Percentiles rank a stretch among this genome's conserved stretches.
Conservation (phyloP, 352 stramenopile species). For the Phytophthora podocarpi region DNA sequence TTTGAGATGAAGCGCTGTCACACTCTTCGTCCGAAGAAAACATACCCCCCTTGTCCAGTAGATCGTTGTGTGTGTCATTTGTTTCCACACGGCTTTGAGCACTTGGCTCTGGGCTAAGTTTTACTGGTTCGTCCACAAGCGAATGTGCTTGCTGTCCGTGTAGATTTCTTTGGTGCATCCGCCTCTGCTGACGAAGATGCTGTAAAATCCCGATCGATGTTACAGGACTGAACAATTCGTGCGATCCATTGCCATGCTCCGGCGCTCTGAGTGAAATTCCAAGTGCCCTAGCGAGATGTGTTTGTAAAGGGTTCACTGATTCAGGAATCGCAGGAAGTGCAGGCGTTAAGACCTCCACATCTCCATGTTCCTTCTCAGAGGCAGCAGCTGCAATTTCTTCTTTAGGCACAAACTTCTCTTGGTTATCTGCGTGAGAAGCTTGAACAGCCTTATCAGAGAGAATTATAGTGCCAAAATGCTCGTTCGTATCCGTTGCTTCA, state of each 20-base stretch:
- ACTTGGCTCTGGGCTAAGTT: background rate
- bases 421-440: constrained; percentile 1
- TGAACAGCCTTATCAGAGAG: constrained; percentile 40
- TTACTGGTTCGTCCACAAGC: background rate
- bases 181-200: constrained; percentile 30
- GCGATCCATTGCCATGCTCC: background rate
- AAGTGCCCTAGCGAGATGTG: constrained; percentile 18
- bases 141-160: background rate
- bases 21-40: constrained; percentile 15
- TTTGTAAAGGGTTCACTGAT: background rate
- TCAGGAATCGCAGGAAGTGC: background rate
- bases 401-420: constrained; percentile 11
- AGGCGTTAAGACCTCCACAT: background rate
- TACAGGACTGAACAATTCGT: constrained; percentile 2
- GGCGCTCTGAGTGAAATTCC: background rate
- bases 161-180: constrained; percentile 3
- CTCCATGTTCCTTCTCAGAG: background rate
- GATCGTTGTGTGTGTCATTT: background rate
- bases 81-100: background rate
- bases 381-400: background rate
- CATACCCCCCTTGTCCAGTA: background rate
- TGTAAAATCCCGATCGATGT: constrained; percentile 32
- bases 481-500: constrained; percentile 40
- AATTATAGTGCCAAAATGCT: constrained; percentile 13
- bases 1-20: constrained; percentile 5